Conservation (phyloP, 202 grass and related monocot species). For the Elaeis oleifera region DNA sequence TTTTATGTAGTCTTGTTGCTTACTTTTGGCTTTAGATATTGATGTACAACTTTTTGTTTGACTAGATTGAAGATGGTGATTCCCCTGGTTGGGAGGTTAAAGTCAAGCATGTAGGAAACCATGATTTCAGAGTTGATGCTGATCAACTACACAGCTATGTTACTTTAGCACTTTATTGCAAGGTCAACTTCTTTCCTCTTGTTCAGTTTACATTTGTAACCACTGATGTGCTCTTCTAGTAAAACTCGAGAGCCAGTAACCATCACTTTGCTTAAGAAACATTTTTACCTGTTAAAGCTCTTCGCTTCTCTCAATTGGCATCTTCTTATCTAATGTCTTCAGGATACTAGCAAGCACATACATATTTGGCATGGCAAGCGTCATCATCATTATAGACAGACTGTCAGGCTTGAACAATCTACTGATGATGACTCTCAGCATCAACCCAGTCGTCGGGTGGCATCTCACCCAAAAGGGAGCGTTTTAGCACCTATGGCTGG, state of each 20-base stretch:
- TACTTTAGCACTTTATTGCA: slow-evolving; percentile 69
- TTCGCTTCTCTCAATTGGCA: neutral
- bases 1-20: no score
- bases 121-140: slow-evolving; percentile 68
- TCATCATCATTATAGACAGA: slow-evolving; percentile 80
- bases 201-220: no score
- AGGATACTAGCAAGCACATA: slow-evolving; percentile 70
- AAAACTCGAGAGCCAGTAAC: no score
- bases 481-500: slow-evolving; percentile 93
- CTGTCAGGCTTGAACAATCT: slow-evolving; percentile 34
- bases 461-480: slow-evolving; percentile 65
- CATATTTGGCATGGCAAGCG: slow-evolving; percentile 86
- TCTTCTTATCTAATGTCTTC: slow-evolving; percentile 6
- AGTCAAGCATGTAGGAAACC: slow-evolving; percentile 42
- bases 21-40: neutral
- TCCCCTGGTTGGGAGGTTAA: slow-evolving; percentile 66
- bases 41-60: slow-evolving; percentile 20
- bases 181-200: slow-evolving; percentile 32
- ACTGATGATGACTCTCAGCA: slow-evolving; percentile 44
- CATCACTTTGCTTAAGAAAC: no score
- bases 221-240: no score
- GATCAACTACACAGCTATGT: slow-evolving; percentile 67
- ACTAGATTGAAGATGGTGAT: slow-evolving; percentile 57
- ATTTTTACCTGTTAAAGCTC: neutral
- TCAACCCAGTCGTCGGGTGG: slow-evolving; percentile 43